Evolutionary conservation across 805 yeast genomes (phyloP), one percentile per base, ranked within the genome.

Genomic region (Metschnikowia matae): DNA sequence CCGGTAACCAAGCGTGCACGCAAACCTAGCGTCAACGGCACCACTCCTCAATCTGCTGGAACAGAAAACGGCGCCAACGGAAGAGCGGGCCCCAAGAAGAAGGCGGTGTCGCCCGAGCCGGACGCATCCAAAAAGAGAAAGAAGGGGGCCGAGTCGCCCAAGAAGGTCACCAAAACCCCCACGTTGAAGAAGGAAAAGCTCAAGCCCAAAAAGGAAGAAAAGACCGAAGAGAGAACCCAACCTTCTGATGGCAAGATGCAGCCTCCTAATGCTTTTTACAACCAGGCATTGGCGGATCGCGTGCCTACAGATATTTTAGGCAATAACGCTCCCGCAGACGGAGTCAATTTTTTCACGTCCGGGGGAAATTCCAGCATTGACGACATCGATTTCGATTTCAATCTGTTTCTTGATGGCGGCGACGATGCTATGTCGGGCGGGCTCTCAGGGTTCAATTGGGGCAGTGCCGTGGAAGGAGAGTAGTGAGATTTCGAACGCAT

Each of bases 381-480:
- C 41, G 78, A 73, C 47, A 70, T 73, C 34, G 77, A 72, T 53
- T 73, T 74, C 57, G 77, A 72, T 53, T 73, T 73, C 56, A 69
- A 70, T 52, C 70, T 62, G 62, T 70, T 73, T 52, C 65, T 74
- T 56, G 76, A 70, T 44, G 70, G 64, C 13, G 59, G 54, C 18
- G 71, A 67, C 40, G 58, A 53, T 7, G 58, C 59, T 2, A 54
- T 69, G 50, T 62, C 64, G 50, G 77, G 73, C 48, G 62, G 68
- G 7, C 68, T 72, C 29, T 21, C 23, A 5, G 23, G 23, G 5
- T 73, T 73, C 53, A 66, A 62, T 52, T 73, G 78, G 78, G 71
- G 70, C 7, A 67, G 65, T 44, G 60, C 62, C 6, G 55, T 61
- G 17, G 66, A 59, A 40, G 62, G 61, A 20, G 62, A 53, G 10